These are phyloP conservation scores for Juncus effusus DNA, from an alignment of 176 grass and related monocot genomes.

Conservation along the genomic window DNA sequence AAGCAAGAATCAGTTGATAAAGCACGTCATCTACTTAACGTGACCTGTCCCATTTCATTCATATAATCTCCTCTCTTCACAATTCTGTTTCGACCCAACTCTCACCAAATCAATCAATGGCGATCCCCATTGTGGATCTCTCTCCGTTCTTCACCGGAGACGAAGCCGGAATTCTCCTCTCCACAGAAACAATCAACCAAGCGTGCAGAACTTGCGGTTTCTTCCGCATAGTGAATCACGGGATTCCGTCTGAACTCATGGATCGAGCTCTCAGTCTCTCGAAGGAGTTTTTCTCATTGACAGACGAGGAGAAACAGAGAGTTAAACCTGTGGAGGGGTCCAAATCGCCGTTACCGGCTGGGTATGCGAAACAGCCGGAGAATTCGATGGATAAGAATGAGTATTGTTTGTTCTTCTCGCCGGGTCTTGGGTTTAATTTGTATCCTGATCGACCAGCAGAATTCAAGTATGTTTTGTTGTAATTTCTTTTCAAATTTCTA, in stretches of 20 bases:
- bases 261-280: constrained; percentile 28
- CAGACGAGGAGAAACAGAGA: constrained; percentile 26
- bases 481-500: not conserved
- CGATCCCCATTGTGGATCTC: constrained; percentile 22
- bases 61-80: too few species aligned
- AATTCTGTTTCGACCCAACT: too few species aligned
- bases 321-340: constrained; percentile 15
- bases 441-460: constrained; percentile 29
- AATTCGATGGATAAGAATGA: constrained; percentile 32
- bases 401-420: constrained; percentile 30
- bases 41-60: too few species aligned
- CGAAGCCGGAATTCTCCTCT: not conserved
- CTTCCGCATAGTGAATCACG: constrained; percentile 33
- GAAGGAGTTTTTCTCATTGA: constrained; percentile 24
- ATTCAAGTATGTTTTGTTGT: constrained; percentile 25
- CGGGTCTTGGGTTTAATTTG: constrained; percentile 20
- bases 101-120: not conserved
- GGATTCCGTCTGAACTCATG: constrained; percentile 25
- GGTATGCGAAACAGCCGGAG: constrained; percentile 20
- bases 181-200: constrained; percentile 16
- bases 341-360: constrained; percentile 23
- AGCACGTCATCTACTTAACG: too few species aligned
- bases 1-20: too few species aligned
- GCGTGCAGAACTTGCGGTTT: constrained; percentile 30
- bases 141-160: constrained; percentile 20